Percentiles rank a stretch among this genome's conserved stretches.
These are phyloP conservation scores for Lachnellula occidentalis DNA, from an alignment of 2,329 filamentous ascomycete genomes.

Conservation along the genomic window DNA sequence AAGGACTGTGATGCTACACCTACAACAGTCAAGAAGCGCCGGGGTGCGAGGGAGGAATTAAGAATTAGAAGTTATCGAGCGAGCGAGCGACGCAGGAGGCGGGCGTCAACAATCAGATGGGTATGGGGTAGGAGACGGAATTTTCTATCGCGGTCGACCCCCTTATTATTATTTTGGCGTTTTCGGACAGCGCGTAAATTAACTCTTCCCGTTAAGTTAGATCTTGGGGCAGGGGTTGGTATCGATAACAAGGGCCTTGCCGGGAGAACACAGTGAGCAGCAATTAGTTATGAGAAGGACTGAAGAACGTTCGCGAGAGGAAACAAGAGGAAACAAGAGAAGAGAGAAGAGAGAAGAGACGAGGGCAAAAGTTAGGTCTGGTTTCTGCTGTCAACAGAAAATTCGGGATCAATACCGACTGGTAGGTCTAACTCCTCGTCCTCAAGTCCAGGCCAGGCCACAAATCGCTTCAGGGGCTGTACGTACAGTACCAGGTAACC, in stretches of 20 bases:
- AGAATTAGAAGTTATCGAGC: neutral
- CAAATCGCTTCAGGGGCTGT: conserved; percentile 5
- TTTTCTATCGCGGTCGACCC: conserved; percentile 2
- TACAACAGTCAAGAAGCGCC: conserved; percentile 6
- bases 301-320: neutral
- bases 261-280: too few relatives aligned
- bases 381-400: too few relatives aligned
- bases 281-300: neutral
- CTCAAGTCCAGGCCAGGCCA: neutral
- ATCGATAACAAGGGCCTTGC: neutral
- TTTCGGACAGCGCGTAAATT: conserved; percentile 6
- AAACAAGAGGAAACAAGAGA: too few relatives aligned
- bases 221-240: neutral
- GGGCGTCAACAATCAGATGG: neutral
- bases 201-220: neutral
- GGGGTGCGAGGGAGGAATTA: neutral
- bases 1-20: conserved; percentile 18
- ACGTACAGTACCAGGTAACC: neutral
- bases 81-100: neutral
- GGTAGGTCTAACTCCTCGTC: neutral
- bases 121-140: conserved; percentile 1
- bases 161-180: neutral
- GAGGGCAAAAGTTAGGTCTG: too few relatives aligned
- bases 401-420: neutral
- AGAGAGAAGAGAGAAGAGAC: neutral